Evolutionary conservation across 306 rosid genomes (phyloP), one percentile per base, ranked within the genome.

Genomic region (Alnus glutinosa): DNA sequence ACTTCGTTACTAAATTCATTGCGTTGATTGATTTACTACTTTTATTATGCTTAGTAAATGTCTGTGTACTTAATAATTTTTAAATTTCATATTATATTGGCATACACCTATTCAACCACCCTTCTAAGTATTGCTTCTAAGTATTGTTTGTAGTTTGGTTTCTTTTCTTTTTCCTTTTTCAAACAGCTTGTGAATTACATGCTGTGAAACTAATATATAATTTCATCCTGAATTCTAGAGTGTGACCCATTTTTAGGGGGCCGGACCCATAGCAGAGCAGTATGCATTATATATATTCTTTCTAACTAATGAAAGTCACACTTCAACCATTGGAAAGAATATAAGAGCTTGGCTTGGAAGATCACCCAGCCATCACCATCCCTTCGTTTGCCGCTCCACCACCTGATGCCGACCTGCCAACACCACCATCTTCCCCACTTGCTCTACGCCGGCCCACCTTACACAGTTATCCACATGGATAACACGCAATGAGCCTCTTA

Each of bases 241-340:
- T 1, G 5, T 57, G 63, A 19, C 19, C 62, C 62, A 57, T 34
- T 57, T 18, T 57, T 57, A 18, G 9, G 8, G 12, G 12, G 59
- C n/a, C n/a, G 12, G 61, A 57, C 13, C 63, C 13, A 23, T 23
- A 23, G 28, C 28, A 23, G 28, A 23, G 28, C 28, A 23, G 28
- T 23, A 23, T 23, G 28, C 28, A 23, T 23, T 23, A 23, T 23
- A 23, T 23, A 23, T 23, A 23, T 23, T 23, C 28, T 23, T 23
- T 23, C 69, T 81, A 84, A 80, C 88, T 75, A 80, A 76, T 34
- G 93, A 89, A 82, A 84, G 83, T 19, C 76, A 86, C 88, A 52
- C 5, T 81, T 82, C 80, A 87, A 74, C 93, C 54, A 49, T 19
- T 39, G 28, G n/a, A 14, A 70, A 59, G 18, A 15, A 36, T 69